Base-by-base conservation (phyloP, 1,284 basidiomycete species). In the Ganoderma lingzhi region DNA sequence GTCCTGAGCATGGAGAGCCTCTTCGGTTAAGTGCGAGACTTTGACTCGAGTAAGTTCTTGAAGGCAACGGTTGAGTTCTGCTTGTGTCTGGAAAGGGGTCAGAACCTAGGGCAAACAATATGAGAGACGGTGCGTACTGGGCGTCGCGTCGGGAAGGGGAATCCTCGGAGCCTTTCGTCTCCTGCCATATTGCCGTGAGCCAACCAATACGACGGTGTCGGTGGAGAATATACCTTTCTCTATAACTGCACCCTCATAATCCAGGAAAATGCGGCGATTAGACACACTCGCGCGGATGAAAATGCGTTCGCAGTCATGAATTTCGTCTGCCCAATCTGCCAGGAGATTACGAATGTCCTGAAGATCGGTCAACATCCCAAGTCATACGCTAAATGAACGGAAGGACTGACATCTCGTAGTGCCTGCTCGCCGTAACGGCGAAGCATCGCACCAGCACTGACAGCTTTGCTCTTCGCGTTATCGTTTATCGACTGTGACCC, bases 351-450 rank as follows among this genome's bases (percentile, higher is more conserved):
- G 91, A 68, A 98, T 97, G 78, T 98, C 96, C 92, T 96, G 70
- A 39, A 19, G n/a, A 32, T 59, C 65, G 30, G 42, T 66, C 62
- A 63, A 45, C 19, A 39, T 61, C 41, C 19, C 23, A 19, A 12
- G 14, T 8, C 41, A 17, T 3, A 4, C 0, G 10, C 12, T 8
- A 41, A 41, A 23, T 66, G n/a, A 71, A 30, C 45, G 42, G 23
- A 64, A 35, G 39, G 10, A 77, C 91, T 77, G 75, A 96, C 95
- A 67, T 98, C 96, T 76, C 91, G 90, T 60, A 99, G 84, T 19
- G 96, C 94, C 78, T 94, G 92, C 79, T 99, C 98, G 65, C 98
- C 98, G 78, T 98, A 98, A 71, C 98, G 90, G 79, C 98, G 93
- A 19, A 99, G 86, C 82, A 90, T 90, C 0, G 98, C 98, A 80